Evolutionary conservation across 2,329 filamentous ascomycete species (phyloP).

Genomic region (Colletotrichum tanaceti): DNA sequence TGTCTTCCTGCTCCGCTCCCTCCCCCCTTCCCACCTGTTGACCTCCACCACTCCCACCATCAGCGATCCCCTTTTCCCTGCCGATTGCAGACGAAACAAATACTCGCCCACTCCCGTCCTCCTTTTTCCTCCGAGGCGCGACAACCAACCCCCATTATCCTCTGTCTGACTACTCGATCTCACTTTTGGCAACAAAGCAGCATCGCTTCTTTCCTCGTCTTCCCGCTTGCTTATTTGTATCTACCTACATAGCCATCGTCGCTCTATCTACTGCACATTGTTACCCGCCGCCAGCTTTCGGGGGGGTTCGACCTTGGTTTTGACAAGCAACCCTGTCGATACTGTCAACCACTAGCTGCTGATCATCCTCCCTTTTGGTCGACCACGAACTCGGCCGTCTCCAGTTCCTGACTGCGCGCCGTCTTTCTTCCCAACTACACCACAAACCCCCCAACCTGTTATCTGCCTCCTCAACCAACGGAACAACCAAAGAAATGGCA

Average conservation of each 20-base stretch:
- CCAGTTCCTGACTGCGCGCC: constrained; percentile 5
- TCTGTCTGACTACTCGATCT: background rate
- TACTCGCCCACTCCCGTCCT: constrained; percentile 20
- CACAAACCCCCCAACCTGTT: background rate
- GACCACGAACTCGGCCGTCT: constrained; percentile 24
- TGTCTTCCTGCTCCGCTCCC: constrained; percentile 13
- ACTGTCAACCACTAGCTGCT: constrained; percentile 34
- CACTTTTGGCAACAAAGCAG: background rate
- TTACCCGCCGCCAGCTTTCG: constrained; percentile 15
- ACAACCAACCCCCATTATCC: constrained; percentile 16
- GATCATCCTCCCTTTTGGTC: constrained; percentile 39
- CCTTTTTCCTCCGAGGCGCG: constrained; percentile 10
- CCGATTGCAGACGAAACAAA: constrained; percentile 33
- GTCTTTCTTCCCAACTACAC: constrained; percentile 18
- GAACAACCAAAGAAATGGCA: constrained; percentile 34
- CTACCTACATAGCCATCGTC: too few relatives aligned
- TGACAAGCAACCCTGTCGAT: constrained; percentile 31
- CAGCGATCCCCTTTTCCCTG: constrained; percentile 35
- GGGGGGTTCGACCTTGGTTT: constrained; percentile 21
- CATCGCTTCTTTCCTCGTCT: constrained; percentile 12
- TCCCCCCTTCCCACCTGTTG: constrained; percentile 23
- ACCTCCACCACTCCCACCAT: constrained; percentile 25
- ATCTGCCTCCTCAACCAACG: background rate
- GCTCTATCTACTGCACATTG: constrained; percentile 13
- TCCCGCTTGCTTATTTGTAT: constrained; percentile 16